Evolutionary conservation across 306 rosid species (phyloP).

Genomic region (Quercus glauca): DNA sequence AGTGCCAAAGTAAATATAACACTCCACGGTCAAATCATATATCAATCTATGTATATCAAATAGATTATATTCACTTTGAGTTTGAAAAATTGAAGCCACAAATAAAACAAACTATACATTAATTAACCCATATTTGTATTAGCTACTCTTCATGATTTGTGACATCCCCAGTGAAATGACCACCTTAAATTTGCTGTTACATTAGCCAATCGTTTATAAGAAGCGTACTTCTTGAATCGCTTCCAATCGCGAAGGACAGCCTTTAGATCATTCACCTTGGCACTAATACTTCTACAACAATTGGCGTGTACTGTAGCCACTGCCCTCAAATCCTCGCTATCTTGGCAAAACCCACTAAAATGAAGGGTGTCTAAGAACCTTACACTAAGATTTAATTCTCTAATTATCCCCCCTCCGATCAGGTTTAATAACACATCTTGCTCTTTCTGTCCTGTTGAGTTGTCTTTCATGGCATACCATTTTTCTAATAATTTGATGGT

Average conservation of each 20-base stretch:
- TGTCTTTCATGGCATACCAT: slow-evolving; percentile 64
- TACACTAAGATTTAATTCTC: slow-evolving; percentile 45
- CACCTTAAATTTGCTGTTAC: slow-evolving; percentile 24
- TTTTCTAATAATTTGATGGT: slow-evolving; percentile 55
- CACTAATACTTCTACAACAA: slow-evolving; percentile 67
- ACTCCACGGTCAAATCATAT: too few relatives aligned
- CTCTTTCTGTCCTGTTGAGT: slow-evolving; percentile 54
- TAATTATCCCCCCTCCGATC: slow-evolving; percentile 30
- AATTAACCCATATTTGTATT: not conserved
- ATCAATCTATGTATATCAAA: too few relatives aligned
- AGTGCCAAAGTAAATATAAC: too few relatives aligned
- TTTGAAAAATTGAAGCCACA: not conserved
- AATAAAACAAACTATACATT: not conserved
- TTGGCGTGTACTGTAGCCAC: slow-evolving; percentile 76
- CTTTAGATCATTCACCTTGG: slow-evolving; percentile 55
- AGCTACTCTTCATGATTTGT: slow-evolving; percentile 41
- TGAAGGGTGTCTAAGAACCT: slow-evolving; percentile 65
- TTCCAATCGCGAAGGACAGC: slow-evolving; percentile 61
- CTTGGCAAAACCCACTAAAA: slow-evolving; percentile 84
- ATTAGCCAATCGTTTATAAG: slow-evolving; percentile 16
- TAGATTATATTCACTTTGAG: too few relatives aligned
- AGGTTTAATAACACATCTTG: slow-evolving; percentile 64
- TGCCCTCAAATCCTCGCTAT: slow-evolving; percentile 50
- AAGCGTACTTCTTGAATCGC: slow-evolving; percentile 29
- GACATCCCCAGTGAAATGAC: slow-evolving; percentile 43